Evolutionary conservation across 345 rosid genomes (phyloP), one percentile per base, ranked within the genome.

Genomic region (Sonneratia caseolaris): DNA sequence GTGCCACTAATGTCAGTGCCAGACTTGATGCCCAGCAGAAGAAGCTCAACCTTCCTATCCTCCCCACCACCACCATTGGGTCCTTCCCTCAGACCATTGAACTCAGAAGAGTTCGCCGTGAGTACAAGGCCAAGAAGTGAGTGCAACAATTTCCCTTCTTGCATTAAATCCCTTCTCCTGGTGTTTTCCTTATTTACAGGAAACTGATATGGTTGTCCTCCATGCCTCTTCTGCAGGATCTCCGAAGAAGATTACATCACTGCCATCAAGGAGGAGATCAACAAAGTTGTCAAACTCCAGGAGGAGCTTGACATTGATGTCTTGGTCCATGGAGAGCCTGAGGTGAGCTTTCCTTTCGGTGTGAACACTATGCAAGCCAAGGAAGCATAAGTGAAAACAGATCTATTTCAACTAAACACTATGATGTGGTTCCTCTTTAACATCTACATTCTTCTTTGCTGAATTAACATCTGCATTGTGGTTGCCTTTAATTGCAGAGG

Each of bases 261-360:
- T 37, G 91, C 97, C 81, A 95, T 95, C 80, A 92, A 89, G 87
- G 91, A 82, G 83, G 99, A 95, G 77, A 95, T 95, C 77, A 90
- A 73, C 80, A 92, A 89, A 59, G 97, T 95, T 68, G 97, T 95
- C 71, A 87, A 92, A 71, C 82, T 95, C 56, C 97, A 92, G 72
- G 99, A 90, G 68, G 97, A 92, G 59, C 95, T 95, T 71, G 97
- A 92, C 77, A 95, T 95, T 70, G 99, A 95, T 89, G 99, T 95
- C 75, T 81, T 95, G 72, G 99, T 95, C 69, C 97, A 92, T 10
- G 99, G 99, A 78, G 97, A 95, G 88, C 97, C 97, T 51, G 99
- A 95, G 97, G 98, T 89, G 73, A 81, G 79, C 71, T 42, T 73
- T 12, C 32, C 38, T 43, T 16, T 45, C 21, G 32, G 3, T 57